Evolutionary conservation across 495 filamentous ascomycete genomes (phyloP).

Genomic region (Penicillium bovifimosum): DNA sequence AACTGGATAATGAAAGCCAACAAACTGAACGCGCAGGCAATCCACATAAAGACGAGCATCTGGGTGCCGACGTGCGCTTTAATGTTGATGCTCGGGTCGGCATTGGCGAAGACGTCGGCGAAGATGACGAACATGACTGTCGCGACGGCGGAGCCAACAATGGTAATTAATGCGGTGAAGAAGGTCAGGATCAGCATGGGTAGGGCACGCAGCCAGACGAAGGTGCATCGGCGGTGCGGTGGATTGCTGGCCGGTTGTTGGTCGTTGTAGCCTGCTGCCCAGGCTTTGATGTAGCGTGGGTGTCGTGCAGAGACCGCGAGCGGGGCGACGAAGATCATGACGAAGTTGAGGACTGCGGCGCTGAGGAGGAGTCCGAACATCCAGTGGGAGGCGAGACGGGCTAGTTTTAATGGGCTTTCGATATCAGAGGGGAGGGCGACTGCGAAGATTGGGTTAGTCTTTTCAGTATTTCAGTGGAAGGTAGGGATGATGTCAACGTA

Average conservation of each 20-base stretch:
- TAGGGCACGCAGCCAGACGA: conserved; percentile 44
- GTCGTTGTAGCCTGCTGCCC: conserved; percentile 11
- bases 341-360: conserved; percentile 57
- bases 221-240: conserved; percentile 41
- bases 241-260: conserved; percentile 13
- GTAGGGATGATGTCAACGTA: conserved; percentile 32
- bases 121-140: conserved; percentile 80
- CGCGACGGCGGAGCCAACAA: conserved; percentile 65
- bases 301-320: conserved; percentile 51
- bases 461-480: conserved; percentile 9
- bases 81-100: conserved; percentile 67
- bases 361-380: conserved; percentile 89
- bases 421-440: conserved; percentile 75
- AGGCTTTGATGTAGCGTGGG: conserved; percentile 33
- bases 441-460: conserved; percentile 21
- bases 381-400: conserved; percentile 72
- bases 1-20: conserved; percentile 66
- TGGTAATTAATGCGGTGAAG: conserved; percentile 57
- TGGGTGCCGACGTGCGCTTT: conserved; percentile 57
- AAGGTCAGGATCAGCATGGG: conserved; percentile 56
- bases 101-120: conserved; percentile 58
- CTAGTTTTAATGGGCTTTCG: conserved; percentile 63
- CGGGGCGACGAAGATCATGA: conserved; percentile 61
- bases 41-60: conserved; percentile 93
- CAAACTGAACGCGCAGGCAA: conserved; percentile 59